Conservation (phyloP, 345 rosid species). For the Eutrema japonicum region DNA sequence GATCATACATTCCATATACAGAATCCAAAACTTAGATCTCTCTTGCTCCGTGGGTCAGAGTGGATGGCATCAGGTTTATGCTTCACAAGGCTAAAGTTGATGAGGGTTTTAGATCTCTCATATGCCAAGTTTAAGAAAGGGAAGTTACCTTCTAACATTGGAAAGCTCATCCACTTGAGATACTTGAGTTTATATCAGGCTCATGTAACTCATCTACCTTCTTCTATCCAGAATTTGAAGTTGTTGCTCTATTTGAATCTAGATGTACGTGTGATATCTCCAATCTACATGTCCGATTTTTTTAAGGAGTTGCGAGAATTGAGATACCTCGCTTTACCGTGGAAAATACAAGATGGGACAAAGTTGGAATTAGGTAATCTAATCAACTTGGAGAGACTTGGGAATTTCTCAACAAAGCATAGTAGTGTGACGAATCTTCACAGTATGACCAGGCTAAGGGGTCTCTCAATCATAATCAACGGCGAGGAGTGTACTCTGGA, state of each 20-base stretch:
- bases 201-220: conserved; percentile 8
- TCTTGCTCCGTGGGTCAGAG: neutral
- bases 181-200: neutral
- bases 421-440: neutral
- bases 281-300: neutral
- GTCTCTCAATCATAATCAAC: neutral
- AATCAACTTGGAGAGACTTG: conserved; percentile 6
- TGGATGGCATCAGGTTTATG: neutral
- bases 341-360: neutral
- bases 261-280: neutral
- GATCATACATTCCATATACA: neutral
- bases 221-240: conserved; percentile 16
- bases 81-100: neutral
- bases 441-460: neutral
- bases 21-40: conserved; percentile 7
- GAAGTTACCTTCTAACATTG: conserved; percentile 4
- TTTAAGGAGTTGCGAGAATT: conserved; percentile 1
- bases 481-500: no score
- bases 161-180: conserved; percentile 4
- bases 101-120: conserved; percentile 8
- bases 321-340: conserved; percentile 3
- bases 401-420: neutral
- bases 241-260: conserved; percentile 13
- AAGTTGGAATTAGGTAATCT: conserved; percentile 18
- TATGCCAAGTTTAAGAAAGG: neutral